phyloP scores from a whole-genome alignment of 1,284 basidiomycete genomes.

The Pseudozyma flocculosa region DNA sequence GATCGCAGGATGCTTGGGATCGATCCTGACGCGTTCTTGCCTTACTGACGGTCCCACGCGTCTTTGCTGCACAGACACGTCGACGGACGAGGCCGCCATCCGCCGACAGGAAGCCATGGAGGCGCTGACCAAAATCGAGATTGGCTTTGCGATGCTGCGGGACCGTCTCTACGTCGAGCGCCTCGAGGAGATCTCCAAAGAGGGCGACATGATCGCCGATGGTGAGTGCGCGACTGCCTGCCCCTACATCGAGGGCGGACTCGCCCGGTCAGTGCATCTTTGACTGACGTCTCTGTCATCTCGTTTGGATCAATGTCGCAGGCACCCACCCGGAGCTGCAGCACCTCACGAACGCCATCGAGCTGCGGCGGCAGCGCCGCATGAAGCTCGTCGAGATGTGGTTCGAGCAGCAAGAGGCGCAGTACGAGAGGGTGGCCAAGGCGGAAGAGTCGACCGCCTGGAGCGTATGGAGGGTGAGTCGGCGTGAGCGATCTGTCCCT shows the following conservation, averaged over 20 bases:
- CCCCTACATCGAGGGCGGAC: not conserved
- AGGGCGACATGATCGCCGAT: constrained; percentile 63
- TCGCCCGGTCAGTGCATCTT: not conserved
- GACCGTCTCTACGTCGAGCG: constrained; percentile 65
- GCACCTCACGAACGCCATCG: constrained; percentile 66
- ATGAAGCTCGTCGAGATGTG: constrained; percentile 56
- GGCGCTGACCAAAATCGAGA: constrained; percentile 63
- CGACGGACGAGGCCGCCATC: constrained; percentile 52
- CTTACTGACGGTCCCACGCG: too few species aligned
- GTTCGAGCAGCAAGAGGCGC: constrained; percentile 67
- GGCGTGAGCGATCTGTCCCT: constrained; percentile 12
- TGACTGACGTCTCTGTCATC: not conserved
- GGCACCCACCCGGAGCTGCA: constrained; percentile 79
- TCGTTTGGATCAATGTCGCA: constrained; percentile 47
- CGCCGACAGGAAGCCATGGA: constrained; percentile 62
- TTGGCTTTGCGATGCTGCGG: constrained; percentile 64
- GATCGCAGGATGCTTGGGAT: too few species aligned
- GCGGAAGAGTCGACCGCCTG: constrained; percentile 66
- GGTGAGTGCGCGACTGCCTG: too few species aligned
- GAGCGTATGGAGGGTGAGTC: constrained; percentile 68
- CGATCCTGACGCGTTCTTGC: too few species aligned
- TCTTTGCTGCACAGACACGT: constrained; percentile 13
- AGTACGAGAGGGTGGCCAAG: constrained; percentile 72
- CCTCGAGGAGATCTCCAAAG: constrained; percentile 63
- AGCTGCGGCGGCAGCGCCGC: constrained; percentile 54